Conservation (phyloP, 257 asterid species). For the Solanum clarkiae region DNA sequence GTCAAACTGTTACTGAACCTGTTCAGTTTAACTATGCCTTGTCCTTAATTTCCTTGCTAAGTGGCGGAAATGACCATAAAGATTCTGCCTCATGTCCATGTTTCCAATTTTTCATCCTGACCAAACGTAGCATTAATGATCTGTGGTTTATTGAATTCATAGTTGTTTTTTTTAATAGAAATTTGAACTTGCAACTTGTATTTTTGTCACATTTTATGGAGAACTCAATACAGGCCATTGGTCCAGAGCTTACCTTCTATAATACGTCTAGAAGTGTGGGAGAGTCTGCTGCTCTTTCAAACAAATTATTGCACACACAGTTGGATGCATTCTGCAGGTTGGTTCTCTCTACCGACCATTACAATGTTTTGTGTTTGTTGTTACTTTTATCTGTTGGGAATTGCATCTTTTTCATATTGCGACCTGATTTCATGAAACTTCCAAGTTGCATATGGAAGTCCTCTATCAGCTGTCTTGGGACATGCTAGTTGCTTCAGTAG, state of each 20-base stretch:
- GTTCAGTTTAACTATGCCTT: not conserved
- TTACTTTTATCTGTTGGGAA: not conserved
- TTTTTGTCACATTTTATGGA: conserved; percentile 6
- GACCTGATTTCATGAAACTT: not conserved
- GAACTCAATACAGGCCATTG: conserved; percentile 57
- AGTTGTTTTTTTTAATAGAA: not conserved
- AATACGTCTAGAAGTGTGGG: conserved; percentile 57
- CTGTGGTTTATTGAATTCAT: not conserved
- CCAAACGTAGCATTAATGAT: not conserved
- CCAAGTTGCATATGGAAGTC: not conserved
- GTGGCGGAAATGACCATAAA: not conserved
- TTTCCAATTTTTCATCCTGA: not conserved
- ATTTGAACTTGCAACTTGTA: not conserved
- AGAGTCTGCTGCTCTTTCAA: conserved; percentile 37
- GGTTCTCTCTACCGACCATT: conserved; percentile 1
- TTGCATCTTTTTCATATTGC: not conserved
- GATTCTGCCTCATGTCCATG: not conserved
- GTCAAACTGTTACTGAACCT: not conserved
- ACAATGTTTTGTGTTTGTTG: not conserved
- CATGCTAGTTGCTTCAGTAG: not conserved
- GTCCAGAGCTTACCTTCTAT: conserved; percentile 97
- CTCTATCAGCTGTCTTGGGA: not conserved
- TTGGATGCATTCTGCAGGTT: conserved; percentile 93
- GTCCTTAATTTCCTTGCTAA: not conserved
- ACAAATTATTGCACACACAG: conserved; percentile 86